phyloP scores from a whole-genome alignment of 1,284 basidiomycete species.

The Mycena citricolor region DNA sequence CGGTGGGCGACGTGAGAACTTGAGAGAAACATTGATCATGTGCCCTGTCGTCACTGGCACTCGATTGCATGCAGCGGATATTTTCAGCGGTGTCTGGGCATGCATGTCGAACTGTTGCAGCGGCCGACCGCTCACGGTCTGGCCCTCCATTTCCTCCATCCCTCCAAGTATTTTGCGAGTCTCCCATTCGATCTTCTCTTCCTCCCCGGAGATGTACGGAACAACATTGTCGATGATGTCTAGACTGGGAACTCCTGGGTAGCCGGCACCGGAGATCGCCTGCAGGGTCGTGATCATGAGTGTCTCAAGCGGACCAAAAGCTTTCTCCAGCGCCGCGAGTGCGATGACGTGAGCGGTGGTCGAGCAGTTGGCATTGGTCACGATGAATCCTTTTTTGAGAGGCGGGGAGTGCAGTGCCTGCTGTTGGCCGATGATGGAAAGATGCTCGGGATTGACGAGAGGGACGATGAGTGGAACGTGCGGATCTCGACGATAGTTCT shows the following conservation, averaged over 20 bases:
- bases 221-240: conserved; percentile 98
- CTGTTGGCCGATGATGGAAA: conserved; percentile 86
- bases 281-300: conserved; percentile 95
- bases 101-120: conserved; percentile 83
- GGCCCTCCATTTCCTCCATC: conserved; percentile 33
- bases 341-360: conserved; percentile 95
- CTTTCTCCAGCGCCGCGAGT: conserved; percentile 87
- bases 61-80: conserved; percentile 91
- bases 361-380: conserved; percentile 98
- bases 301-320: conserved; percentile 91
- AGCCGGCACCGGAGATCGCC: conserved; percentile 96
- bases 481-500: conserved; percentile 93
- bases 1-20: conserved; percentile 79
- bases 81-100: conserved; percentile 71
- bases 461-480: conserved; percentile 97
- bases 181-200: conserved; percentile 99
- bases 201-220: conserved; percentile 92
- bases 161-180: conserved; percentile 95
- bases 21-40: conserved; percentile 83
- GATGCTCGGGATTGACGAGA: conserved; percentile 89
- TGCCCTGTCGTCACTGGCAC: conserved; percentile 95
- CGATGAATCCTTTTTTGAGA: conserved; percentile 88
- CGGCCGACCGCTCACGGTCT: conserved; percentile 10
- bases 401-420: conserved; percentile 67
- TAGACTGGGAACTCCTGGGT: conserved; percentile 89